Conservation (phyloP, 2,329 filamentous ascomycete genomes). For the Diaporthe amygdali region DNA sequence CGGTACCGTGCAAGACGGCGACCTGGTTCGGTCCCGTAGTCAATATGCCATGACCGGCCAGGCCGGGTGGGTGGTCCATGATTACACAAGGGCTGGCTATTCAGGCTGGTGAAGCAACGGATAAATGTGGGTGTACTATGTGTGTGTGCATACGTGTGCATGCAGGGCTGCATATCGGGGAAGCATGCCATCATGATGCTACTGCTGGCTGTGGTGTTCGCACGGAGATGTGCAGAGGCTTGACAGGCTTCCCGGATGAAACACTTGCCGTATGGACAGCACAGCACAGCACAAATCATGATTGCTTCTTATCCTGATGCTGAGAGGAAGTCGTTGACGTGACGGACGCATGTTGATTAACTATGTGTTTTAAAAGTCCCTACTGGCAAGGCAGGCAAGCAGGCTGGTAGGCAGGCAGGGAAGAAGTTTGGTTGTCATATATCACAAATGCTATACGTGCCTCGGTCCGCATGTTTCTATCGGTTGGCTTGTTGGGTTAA, state of each 20-base stretch:
- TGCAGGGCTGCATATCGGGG: background rate
- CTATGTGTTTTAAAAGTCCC: background rate
- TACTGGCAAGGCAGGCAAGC: background rate
- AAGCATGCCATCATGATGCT: background rate
- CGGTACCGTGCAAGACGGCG: background rate
- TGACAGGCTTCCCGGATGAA: background rate
- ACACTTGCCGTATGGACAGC: background rate
- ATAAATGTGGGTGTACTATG: background rate
- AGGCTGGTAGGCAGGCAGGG: background rate
- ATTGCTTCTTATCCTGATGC: background rate
- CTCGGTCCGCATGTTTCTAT: constrained; percentile 3
- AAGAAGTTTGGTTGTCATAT: background rate
- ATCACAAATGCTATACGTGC: background rate
- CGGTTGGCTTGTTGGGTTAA: background rate
- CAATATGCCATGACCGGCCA: background rate
- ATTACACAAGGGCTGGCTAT: too few relatives aligned
- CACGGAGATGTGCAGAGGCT: background rate
- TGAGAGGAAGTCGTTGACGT: background rate
- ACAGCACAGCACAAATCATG: background rate
- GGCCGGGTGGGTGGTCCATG: too few relatives aligned
- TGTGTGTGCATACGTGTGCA: background rate
- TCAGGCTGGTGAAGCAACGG: too few relatives aligned
- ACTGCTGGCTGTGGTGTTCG: background rate
- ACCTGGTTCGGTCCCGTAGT: background rate
- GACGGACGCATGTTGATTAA: background rate